Base-by-base conservation (phyloP, 768 basidiomycete genomes). In the Phylloporus arenicola region DNA sequence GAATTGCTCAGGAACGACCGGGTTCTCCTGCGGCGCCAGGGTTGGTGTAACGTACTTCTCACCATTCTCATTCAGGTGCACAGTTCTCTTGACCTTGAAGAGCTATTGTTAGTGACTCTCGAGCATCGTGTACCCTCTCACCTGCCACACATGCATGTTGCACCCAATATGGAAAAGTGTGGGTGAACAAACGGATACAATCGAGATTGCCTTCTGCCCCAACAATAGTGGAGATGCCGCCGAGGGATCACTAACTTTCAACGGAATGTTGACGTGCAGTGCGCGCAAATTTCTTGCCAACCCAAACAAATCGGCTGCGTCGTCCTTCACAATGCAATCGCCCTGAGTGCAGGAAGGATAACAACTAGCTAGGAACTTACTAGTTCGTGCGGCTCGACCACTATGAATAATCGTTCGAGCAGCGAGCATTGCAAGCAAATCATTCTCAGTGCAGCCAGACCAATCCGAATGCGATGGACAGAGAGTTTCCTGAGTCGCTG, bases 1-100 rank as follows among this genome's bases (percentile, higher is more conserved):
- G 57, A 89, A 88, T 45, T 79, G 78, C 55, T 89, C 86, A 17
- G 86, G 86, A 17, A 89, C 69, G 51, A 82, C 83, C 8, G 79
- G 80, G 50, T 70, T 78, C 56, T 86, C 84, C 54, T 83, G 86
- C 1, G 75, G 72, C 2, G 65, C 70, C 8, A 86, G 66, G 1
- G 51, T 67, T 9, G 71, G 71, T 46, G 69, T 66, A 19, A 67
- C 61, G 13, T 57, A 59, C 34, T 74, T 67, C 43, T 63, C 64
- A 1, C 78, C 79, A 30, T 71, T 62, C 24, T 71, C 71, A 14
- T 69, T 65, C 9, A 64, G 52, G 3, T 58, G 44, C 11, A 79
- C 68, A 14, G 55, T 57, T 34, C 77, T 70, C 47, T 71, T 68
- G 31, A 86, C 74, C 84, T 86, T 52, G 0, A 48, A 47, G 31